Evolutionary conservation across 305 asterid species (phyloP).

Genomic region (Solanum hybrid): DNA sequence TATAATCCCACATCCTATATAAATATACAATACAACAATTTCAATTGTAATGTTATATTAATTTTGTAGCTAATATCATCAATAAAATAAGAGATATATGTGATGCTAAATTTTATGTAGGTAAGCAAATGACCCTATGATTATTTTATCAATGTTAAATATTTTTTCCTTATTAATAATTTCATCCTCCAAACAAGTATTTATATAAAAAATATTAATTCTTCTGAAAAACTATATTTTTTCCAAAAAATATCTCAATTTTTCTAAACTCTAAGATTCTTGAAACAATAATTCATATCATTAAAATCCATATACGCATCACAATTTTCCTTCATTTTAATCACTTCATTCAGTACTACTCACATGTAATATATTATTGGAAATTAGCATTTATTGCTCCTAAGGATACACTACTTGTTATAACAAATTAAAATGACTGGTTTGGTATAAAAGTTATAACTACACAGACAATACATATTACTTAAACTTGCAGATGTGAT

Average conservation of each 20-base stretch:
- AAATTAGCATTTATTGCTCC: not conserved
- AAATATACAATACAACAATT: not conserved
- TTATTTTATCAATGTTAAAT: not conserved
- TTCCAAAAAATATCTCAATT: not conserved
- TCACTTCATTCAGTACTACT: not conserved
- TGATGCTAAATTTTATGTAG: not conserved
- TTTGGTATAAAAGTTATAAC: not conserved
- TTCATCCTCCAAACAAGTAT: not conserved
- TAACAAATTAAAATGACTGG: not conserved
- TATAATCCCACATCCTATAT: not conserved
- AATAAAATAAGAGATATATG: not conserved
- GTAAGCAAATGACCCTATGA: not conserved
- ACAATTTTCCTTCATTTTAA: not conserved
- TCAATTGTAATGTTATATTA: not conserved
- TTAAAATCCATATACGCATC: not conserved
- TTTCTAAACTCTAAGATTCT: not conserved
- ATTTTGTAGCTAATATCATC: not conserved
- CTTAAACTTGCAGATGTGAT: not conserved
- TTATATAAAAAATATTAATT: not conserved
- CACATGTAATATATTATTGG: not conserved
- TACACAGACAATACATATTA: not conserved
- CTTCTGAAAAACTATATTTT: not conserved
- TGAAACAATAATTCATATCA: not conserved
- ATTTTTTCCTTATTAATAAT: not conserved
- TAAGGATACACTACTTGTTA: not conserved